These are phyloP conservation scores for Vaccinium macrocarpon DNA, from an alignment of 148 eudicot genomes.

Conservation along the genomic window DNA sequence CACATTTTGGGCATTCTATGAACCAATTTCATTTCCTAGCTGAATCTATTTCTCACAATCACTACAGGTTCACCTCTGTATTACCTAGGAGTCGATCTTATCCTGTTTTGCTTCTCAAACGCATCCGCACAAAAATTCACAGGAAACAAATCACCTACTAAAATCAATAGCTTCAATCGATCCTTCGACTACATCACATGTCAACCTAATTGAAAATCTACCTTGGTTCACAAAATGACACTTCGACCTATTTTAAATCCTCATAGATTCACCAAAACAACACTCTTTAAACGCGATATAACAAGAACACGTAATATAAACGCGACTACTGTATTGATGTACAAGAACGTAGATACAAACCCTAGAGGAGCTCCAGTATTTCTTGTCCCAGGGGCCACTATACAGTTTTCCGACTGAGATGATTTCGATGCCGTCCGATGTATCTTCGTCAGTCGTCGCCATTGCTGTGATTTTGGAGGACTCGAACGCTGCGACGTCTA, in stretches of 20 bases:
- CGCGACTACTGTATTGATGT: not conserved
- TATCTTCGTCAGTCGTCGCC: conserved; percentile 47
- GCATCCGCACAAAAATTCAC: not conserved
- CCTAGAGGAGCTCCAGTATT: conserved; percentile 99
- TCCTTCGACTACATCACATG: not conserved
- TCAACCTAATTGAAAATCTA: not conserved
- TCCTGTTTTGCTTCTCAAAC: not conserved
- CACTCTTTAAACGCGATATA: not conserved
- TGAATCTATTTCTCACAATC: not conserved
- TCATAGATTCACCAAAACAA: not conserved
- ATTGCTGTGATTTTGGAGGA: conserved; percentile 22
- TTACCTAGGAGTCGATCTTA: not conserved
- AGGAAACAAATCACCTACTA: not conserved
- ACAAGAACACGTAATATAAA: not conserved
- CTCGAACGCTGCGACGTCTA: not conserved
- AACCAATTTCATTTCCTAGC: not conserved
- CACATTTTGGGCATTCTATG: not conserved
- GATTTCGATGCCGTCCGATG: conserved; percentile 72
- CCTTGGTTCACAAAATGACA: not conserved
- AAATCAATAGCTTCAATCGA: not conserved
- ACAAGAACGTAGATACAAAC: conserved; percentile 31
- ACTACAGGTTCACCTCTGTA: not conserved
- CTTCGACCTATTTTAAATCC: not conserved
- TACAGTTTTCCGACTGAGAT: conserved; percentile 66
- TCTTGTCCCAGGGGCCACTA: conserved; percentile 81